Percentiles rank a stretch among this genome's conserved stretches.
Evolutionary conservation across 2,329 filamentous ascomycete species (phyloP).

Genomic region (Cercospora sp.): DNA sequence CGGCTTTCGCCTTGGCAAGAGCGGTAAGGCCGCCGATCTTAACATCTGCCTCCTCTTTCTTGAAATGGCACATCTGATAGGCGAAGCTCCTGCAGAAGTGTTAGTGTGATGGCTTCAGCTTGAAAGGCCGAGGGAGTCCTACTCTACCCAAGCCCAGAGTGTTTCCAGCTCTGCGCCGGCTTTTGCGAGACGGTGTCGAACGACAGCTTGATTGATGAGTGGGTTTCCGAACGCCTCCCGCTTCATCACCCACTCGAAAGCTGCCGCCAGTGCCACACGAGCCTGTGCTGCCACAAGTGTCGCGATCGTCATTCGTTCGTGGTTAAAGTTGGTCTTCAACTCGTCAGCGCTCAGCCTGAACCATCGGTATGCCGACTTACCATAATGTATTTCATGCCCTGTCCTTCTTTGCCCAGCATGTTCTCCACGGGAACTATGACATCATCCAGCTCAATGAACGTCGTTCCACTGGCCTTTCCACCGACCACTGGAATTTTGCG

Average conservation of each 20-base stretch:
- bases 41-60: neutral
- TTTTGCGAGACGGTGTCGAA: neutral
- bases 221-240: neutral
- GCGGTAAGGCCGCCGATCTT: neutral
- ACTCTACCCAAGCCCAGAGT: neutral
- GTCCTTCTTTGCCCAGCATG: constrained; percentile 78
- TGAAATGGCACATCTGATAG: neutral
- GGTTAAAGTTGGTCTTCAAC: neutral
- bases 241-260: neutral
- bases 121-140: neutral
- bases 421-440: constrained; percentile 79
- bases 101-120: neutral
- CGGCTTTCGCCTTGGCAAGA: neutral
- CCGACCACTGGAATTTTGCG: constrained; percentile 61
- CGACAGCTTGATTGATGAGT: neutral
- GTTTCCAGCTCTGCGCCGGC: neutral
- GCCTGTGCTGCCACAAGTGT: neutral
- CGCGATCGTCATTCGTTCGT: neutral
- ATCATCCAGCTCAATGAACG: constrained; percentile 78
- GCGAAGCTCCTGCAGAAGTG: neutral
- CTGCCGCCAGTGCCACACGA: neutral
- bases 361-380: neutral
- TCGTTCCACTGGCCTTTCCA: constrained; percentile 67
- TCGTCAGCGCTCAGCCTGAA: neutral
- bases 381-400: constrained; percentile 80